Evolutionary conservation across 108 stramenopile species (phyloP).

Genomic region (Epipyxis sp.): DNA sequence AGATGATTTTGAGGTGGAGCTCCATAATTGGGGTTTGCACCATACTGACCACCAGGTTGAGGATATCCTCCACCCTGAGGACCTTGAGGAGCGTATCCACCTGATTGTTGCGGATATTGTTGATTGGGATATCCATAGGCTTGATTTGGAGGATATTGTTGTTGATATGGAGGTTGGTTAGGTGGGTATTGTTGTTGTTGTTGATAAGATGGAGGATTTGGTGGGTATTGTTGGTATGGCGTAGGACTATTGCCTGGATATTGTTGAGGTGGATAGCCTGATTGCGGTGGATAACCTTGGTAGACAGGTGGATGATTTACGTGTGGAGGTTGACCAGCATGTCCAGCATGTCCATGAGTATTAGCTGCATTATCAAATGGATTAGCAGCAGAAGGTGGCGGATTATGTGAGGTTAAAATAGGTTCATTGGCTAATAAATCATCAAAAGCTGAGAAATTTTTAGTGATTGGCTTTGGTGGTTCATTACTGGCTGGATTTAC

Average conservation of each 20-base stretch:
- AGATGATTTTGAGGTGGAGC: not conserved
- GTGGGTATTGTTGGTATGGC: not conserved
- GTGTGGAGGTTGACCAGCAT: not conserved
- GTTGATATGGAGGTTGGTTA: not conserved
- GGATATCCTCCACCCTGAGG: not conserved
- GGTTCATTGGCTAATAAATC: not conserved
- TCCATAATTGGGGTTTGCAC: no score
- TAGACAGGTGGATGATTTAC: not conserved
- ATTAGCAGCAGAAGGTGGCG: not conserved
- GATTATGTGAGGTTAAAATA: not conserved
- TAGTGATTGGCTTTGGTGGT: not conserved
- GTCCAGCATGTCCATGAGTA: conserved; percentile 3
- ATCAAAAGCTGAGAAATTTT: conserved; percentile 21
- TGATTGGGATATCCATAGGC: not conserved
- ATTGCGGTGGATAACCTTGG: not conserved
- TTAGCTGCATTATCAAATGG: not conserved
- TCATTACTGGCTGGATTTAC: not conserved
- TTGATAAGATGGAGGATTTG: not conserved
- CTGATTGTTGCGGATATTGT: not conserved
- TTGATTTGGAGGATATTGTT: not conserved
- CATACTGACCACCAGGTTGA: not conserved
- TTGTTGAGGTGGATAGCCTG: not conserved
- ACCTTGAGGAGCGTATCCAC: not conserved
- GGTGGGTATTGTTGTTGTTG: no score
- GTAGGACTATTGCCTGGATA: not conserved